phyloP scores from a whole-genome alignment of 2,329 filamentous ascomycete genomes.

The Grosmannia clavigera region DNA sequence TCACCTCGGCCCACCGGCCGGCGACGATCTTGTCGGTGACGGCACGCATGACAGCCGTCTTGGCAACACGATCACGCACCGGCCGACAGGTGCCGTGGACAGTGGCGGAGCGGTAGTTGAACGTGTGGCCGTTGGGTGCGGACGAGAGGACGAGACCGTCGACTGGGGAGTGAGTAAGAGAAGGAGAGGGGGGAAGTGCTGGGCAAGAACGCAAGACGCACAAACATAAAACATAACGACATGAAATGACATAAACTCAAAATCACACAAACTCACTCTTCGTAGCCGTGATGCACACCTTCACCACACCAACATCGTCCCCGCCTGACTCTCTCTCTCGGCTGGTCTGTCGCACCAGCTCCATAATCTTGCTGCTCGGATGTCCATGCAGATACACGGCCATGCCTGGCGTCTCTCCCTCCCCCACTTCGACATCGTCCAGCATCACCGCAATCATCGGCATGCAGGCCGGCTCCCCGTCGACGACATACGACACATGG shows the following conservation, averaged over 20 bases:
- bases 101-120: constrained; percentile 12
- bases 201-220: neutral
- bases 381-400: constrained; percentile 11
- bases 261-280: constrained; percentile 2
- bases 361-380: constrained; percentile 10
- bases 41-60: constrained; percentile 6
- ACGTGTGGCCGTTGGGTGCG: constrained; percentile 12
- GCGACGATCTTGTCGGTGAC: constrained; percentile 11
- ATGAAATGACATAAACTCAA: too few relatives aligned
- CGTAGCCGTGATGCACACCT: constrained; percentile 11
- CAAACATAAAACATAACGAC: neutral
- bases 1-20: constrained; percentile 8
- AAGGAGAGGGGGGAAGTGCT: neutral
- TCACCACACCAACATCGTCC: neutral
- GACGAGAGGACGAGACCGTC: constrained; percentile 11
- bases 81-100: constrained; percentile 10
- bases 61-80: constrained; percentile 1
- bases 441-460: constrained; percentile 10
- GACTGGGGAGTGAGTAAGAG: neutral
- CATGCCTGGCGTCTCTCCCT: neutral
- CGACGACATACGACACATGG: constrained; percentile 10
- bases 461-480: constrained; percentile 10
- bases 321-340: neutral
- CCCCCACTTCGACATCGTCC: constrained; percentile 1
- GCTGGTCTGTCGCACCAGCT: constrained; percentile 9